Conservation (phyloP, 2,329 filamentous ascomycete species). For the Beauveria bassiana region DNA sequence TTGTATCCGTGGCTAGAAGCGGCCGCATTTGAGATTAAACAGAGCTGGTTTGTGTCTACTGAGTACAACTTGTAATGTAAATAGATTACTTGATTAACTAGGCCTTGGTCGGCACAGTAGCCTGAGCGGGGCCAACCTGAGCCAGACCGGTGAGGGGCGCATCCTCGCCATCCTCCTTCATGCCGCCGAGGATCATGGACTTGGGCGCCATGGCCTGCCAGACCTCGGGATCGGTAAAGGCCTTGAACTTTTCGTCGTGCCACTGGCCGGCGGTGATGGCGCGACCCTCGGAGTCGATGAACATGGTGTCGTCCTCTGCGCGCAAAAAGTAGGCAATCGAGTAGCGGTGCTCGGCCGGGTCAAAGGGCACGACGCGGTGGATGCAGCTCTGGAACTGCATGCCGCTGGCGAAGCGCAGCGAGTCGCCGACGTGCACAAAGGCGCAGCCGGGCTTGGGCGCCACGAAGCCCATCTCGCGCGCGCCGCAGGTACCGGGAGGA, state of each 20-base stretch:
- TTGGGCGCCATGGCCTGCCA: conserved; percentile 39
- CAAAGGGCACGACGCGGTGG: conserved; percentile 47
- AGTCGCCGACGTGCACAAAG: conserved; percentile 52
- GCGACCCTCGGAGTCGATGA: conserved; percentile 46
- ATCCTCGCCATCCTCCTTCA: conserved; percentile 33
- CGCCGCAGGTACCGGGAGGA: conserved; percentile 33
- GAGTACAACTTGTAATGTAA: not conserved
- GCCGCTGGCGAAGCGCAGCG: conserved; percentile 45
- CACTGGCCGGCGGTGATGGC: conserved; percentile 45
- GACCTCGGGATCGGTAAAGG: conserved; percentile 36
- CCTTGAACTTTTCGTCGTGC: conserved; percentile 48
- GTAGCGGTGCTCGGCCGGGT: conserved; percentile 47
- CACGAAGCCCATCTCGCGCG: conserved; percentile 44
- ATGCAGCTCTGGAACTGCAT: conserved; percentile 49
- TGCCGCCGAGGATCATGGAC: conserved; percentile 42
- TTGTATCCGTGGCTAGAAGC: no score
- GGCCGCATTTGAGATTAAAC: no score
- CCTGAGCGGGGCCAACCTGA: not conserved
- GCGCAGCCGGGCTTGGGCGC: conserved; percentile 42
- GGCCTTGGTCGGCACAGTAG: conserved; percentile 9
- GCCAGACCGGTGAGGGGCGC: conserved; percentile 10
- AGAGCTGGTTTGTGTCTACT: not conserved
- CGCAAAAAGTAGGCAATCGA: conserved; percentile 52
- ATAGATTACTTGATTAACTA: not conserved
- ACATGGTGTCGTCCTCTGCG: conserved; percentile 48